A percentile compares a stretch with the other conserved stretches of the same genome.
phyloP scores from a whole-genome alignment of 169 alveolate species.

The Eimeria nieschulzi region DNA sequence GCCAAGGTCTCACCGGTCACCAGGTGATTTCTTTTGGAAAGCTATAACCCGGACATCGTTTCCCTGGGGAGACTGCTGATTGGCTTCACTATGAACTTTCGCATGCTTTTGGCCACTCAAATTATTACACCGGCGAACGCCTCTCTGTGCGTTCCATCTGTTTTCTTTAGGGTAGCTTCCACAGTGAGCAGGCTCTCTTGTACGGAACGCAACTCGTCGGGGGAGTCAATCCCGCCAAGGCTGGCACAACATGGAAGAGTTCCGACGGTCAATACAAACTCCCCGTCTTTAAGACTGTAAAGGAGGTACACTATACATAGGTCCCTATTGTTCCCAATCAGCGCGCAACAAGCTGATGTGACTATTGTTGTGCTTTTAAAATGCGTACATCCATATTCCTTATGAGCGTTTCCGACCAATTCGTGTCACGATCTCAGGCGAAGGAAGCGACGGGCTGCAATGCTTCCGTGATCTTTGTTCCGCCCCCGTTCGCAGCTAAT shows the following conservation, averaged over 20 bases:
- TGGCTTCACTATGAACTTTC: no score
- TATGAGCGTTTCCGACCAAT: background rate
- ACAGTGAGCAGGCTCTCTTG: slow-evolving; percentile 90
- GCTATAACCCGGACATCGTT: no score
- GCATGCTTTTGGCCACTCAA: no score
- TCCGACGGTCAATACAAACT: slow-evolving; percentile 81
- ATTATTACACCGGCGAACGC: no score
- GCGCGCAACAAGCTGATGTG: background rate
- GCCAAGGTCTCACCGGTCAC: slow-evolving; percentile 94
- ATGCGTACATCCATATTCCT: background rate
- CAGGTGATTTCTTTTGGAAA: slow-evolving; percentile 81
- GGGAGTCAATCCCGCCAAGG: slow-evolving; percentile 93
- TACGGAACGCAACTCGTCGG: slow-evolving; percentile 95
- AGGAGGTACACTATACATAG: slow-evolving; percentile 66
- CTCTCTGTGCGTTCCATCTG: background rate
- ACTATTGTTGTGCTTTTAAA: background rate
- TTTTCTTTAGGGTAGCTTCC: slow-evolving; percentile 90
- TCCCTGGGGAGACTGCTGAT: no score
- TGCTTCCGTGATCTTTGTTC: slow-evolving; percentile 96
- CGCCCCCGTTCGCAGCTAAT: slow-evolving; percentile 95
- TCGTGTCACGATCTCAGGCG: slow-evolving; percentile 16
- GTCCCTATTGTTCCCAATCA: background rate
- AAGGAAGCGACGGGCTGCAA: slow-evolving; percentile 89
- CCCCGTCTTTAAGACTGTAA: slow-evolving; percentile 84
- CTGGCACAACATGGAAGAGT: slow-evolving; percentile 88